Evolutionary conservation across 2,329 filamentous ascomycete species (phyloP).

Genomic region (Gnomoniopsis smithogilvyi): DNA sequence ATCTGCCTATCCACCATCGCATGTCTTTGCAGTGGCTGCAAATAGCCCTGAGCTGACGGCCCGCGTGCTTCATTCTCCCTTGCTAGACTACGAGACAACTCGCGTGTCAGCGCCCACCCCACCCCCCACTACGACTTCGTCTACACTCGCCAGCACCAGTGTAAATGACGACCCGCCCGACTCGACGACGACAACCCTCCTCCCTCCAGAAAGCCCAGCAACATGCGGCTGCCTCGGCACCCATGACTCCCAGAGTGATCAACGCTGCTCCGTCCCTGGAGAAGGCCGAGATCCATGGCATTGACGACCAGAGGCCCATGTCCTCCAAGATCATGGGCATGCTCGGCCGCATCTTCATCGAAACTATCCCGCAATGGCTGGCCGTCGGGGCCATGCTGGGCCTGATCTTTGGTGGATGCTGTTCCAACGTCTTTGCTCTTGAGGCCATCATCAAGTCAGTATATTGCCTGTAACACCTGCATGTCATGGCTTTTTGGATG

Average conservation of each 20-base stretch:
- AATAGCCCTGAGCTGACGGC: slow-evolving; percentile 9
- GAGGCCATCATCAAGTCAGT: slow-evolving; percentile 92
- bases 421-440: slow-evolving; percentile 79
- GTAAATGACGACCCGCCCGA: slow-evolving; percentile 38
- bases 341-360: slow-evolving; percentile 51
- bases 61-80: background rate
- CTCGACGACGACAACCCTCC: slow-evolving; percentile 40
- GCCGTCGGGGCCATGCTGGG: slow-evolving; percentile 66
- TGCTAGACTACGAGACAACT: slow-evolving; percentile 6
- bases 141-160: slow-evolving; percentile 20
- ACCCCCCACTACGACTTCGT: slow-evolving; percentile 1
- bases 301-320: slow-evolving; percentile 48
- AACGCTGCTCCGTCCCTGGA: slow-evolving; percentile 52
- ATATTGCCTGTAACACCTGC: background rate
- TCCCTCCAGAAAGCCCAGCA: slow-evolving; percentile 41
- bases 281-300: slow-evolving; percentile 53
- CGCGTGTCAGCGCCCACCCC: slow-evolving; percentile 9
- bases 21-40: slow-evolving; percentile 14
- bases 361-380: slow-evolving; percentile 61
- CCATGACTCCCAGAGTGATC: slow-evolving; percentile 46
- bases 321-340: slow-evolving; percentile 49
- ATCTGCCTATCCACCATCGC: background rate
- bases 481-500: slow-evolving; percentile 2
- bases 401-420: slow-evolving; percentile 82
- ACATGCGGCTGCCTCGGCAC: slow-evolving; percentile 34